A percentile compares a stretch with the other conserved stretches of the same genome.
These are phyloP conservation scores for Diaporthe sp. DNA, from an alignment of 2,329 filamentous ascomycete species.

Conservation along the genomic window DNA sequence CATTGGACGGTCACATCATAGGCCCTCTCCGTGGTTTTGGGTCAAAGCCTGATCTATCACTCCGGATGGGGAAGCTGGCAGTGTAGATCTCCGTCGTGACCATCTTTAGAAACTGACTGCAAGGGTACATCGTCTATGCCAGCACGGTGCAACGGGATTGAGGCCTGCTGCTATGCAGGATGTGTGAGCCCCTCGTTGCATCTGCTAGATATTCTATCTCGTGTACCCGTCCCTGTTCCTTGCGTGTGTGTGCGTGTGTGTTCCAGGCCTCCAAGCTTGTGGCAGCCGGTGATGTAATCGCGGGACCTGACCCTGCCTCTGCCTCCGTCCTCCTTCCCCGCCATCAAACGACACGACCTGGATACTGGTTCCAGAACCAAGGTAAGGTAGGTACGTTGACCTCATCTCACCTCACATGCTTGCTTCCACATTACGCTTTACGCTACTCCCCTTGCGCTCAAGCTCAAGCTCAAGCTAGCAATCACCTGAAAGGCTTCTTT, in stretches of 20 bases:
- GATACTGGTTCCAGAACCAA: neutral
- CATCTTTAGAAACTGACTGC: constrained; percentile 13
- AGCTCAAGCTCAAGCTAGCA: constrained; percentile 10
- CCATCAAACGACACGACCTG: neutral
- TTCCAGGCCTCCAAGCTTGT: constrained; percentile 10
- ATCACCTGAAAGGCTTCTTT: neutral
- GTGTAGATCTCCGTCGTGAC: neutral
- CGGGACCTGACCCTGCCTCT: neutral
- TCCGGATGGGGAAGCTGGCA: neutral
- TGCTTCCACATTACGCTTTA: neutral
- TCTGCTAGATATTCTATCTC: neutral
- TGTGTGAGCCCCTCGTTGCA: neutral
- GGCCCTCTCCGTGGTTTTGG: constrained; percentile 3
- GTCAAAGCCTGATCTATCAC: constrained; percentile 9
- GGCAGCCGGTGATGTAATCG: constrained; percentile 24
- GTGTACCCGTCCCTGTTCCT: neutral
- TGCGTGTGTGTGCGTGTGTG: neutral
- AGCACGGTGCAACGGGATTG: neutral
- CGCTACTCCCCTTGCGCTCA: constrained; percentile 15
- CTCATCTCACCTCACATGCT: constrained; percentile 19
- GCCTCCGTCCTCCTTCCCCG: neutral
- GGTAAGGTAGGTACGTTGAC: neutral
- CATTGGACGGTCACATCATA: constrained; percentile 20
- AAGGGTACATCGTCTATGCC: neutral
- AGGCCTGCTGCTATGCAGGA: neutral